A percentile compares a stretch with the other conserved stretches of the same genome.
phyloP scores from a whole-genome alignment of 352 stramenopile species.

The Phytophthora nicotianae region DNA sequence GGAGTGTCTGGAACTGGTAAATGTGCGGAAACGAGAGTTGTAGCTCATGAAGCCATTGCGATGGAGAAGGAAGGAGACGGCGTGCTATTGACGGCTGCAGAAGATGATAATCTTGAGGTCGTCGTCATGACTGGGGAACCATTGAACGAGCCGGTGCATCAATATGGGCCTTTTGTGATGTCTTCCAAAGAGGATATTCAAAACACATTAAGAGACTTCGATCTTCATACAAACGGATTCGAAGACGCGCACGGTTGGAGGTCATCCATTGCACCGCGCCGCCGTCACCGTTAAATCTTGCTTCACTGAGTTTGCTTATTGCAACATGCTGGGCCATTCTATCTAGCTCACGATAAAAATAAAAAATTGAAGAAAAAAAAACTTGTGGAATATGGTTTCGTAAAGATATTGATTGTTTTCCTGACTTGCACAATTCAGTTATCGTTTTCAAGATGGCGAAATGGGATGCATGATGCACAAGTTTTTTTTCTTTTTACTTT shows the following conservation, averaged over 20 bases:
- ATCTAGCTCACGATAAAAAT: no score
- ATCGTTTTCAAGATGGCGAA: no score
- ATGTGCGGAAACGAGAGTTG: conserved; percentile 8
- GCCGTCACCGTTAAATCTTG: conserved; percentile 9
- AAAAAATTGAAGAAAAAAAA: no score
- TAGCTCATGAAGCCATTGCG: conserved; percentile 45
- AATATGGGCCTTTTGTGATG: conserved; percentile 78
- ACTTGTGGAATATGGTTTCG: no score
- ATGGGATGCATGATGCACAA: no score
- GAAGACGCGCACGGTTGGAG: conserved; percentile 56
- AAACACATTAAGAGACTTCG: conserved; percentile 53
- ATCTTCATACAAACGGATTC: conserved; percentile 58
- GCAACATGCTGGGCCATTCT: not conserved
- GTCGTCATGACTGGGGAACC: conserved; percentile 57
- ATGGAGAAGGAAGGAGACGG: conserved; percentile 50
- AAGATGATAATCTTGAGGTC: conserved; percentile 45
- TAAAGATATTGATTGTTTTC: no score
- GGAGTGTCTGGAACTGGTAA: conserved; percentile 28
- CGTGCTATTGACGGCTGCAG: conserved; percentile 34
- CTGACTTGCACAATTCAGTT: no score
- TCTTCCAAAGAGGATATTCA: conserved; percentile 53
- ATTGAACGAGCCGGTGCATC: conserved; percentile 56
- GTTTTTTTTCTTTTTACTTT: no score
- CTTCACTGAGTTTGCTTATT: no score
- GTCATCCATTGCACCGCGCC: conserved; percentile 46